phyloP scores from a whole-genome alignment of 163 green algal genomes.

The Scenedesmus sp. region DNA sequence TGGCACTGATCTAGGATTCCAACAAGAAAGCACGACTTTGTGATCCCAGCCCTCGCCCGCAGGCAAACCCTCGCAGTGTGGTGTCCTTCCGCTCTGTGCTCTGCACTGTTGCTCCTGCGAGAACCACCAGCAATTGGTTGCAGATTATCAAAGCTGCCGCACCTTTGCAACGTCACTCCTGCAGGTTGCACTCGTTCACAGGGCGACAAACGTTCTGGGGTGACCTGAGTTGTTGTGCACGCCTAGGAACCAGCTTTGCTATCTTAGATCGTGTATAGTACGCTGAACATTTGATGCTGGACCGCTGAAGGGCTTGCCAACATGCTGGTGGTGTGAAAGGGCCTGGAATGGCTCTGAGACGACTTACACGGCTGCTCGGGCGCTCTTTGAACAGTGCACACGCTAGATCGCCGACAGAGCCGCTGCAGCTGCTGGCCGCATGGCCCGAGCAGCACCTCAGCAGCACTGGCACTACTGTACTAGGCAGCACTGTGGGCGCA shows the following conservation, averaged over 20 bases:
- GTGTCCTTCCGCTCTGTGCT: not conserved
- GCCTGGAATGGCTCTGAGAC: slow-evolving; percentile 9
- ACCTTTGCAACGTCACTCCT: not conserved
- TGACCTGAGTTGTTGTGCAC: not conserved
- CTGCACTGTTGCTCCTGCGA: not conserved
- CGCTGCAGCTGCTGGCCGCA: slow-evolving; percentile 5
- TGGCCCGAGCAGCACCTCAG: slow-evolving; percentile 27
- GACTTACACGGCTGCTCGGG: not conserved
- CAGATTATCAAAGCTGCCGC: not conserved
- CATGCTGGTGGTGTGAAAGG: slow-evolving; percentile 1
- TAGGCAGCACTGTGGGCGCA: not conserved
- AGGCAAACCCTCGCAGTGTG: slow-evolving; percentile 7
- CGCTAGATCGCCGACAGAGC: not conserved
- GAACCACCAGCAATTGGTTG: not conserved
- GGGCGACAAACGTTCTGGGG: not conserved
- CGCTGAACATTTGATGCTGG: not conserved
- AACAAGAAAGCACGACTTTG: not conserved
- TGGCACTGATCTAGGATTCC: not conserved
- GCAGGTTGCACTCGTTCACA: not conserved
- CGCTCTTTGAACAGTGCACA: not conserved
- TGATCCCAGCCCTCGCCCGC: not conserved
- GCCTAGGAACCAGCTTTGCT: not conserved
- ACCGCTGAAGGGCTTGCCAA: not conserved
- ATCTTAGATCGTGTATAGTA: not conserved
- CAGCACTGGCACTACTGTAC: slow-evolving; percentile 8